A percentile compares a stretch with the other conserved stretches of the same genome.
These are phyloP conservation scores for Phalaenopsis aphrodite DNA, from an alignment of 106 monocot species.

Conservation along the genomic window DNA sequence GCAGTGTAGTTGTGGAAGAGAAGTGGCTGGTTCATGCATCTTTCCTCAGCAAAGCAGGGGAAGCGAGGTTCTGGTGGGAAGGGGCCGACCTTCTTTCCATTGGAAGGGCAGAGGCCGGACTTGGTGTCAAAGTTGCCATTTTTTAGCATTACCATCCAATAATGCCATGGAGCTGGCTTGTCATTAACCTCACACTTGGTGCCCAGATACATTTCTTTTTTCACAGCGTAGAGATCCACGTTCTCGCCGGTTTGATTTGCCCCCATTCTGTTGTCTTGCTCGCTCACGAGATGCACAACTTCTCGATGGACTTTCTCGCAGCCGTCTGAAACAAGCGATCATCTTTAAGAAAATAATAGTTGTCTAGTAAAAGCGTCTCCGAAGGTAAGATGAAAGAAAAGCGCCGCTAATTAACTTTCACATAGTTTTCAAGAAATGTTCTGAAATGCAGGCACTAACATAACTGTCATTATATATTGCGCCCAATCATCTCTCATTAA, in stretches of 20 bases:
- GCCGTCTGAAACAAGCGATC: background rate
- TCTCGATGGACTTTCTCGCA: background rate
- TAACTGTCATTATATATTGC: too few relatives aligned
- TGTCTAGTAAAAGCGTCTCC: too few relatives aligned
- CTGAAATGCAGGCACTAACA: too few relatives aligned
- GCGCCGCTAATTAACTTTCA: too few relatives aligned
- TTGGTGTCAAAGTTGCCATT: constrained; percentile 81
- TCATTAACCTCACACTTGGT: constrained; percentile 48
- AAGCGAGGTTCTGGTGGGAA: constrained; percentile 54
- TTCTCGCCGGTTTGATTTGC: constrained; percentile 15
- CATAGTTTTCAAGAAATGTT: too few relatives aligned
- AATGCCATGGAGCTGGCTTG: constrained; percentile 55
- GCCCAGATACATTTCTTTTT: constrained; percentile 71
- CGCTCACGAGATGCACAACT: constrained; percentile 41
- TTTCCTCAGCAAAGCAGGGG: constrained; percentile 64
- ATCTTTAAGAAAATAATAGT: too few relatives aligned
- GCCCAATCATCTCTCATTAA: too few relatives aligned
- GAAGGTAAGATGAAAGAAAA: too few relatives aligned
- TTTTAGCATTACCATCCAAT: constrained; percentile 96
- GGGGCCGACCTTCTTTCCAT: constrained; percentile 50
- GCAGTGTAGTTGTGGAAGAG: constrained; percentile 45
- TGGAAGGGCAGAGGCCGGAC: constrained; percentile 49
- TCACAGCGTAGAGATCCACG: constrained; percentile 55
- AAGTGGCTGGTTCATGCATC: constrained; percentile 87
- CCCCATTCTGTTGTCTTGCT: constrained; percentile 39